Percentiles rank a stretch among this genome's conserved stretches.
Evolutionary conservation across 176 grass and related monocot genomes (phyloP).

Genomic region (Carex kokanica): DNA sequence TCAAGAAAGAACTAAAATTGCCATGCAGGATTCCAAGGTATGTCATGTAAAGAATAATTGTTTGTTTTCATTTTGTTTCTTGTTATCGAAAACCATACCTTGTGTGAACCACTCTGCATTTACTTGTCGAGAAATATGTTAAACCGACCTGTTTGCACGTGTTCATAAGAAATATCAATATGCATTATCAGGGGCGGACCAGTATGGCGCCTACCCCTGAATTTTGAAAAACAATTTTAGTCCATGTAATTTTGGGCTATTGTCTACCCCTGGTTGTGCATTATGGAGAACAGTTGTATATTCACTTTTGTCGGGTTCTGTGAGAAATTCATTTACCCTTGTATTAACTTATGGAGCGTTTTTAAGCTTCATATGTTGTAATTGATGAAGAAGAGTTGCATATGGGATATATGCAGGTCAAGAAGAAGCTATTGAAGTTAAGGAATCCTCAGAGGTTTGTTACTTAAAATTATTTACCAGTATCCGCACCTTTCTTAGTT

Average conservation of each 20-base stretch:
- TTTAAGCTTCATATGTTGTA: neutral
- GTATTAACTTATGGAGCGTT: neutral
- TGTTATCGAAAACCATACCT: neutral
- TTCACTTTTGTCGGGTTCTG: neutral
- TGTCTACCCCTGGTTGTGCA: too few species aligned
- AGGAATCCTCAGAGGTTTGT: neutral
- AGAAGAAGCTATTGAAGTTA: constrained; percentile 66
- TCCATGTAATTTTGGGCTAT: too few species aligned
- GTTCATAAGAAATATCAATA: neutral
- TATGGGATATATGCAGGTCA: constrained; percentile 60
- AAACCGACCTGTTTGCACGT: neutral
- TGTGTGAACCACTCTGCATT: neutral
- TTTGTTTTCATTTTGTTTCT: neutral
- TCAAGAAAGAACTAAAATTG: constrained; percentile 75
- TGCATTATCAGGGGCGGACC: neutral
- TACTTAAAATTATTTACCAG: neutral
- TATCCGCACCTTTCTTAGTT: neutral
- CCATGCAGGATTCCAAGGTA: constrained; percentile 99
- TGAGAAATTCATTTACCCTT: neutral
- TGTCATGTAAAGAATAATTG: constrained; percentile 85
- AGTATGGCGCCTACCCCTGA: too few species aligned
- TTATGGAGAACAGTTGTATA: neutral
- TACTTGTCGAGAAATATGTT: neutral
- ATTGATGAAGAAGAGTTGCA: neutral
- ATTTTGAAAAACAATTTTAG: too few species aligned